Conservation (phyloP, 2,329 filamentous ascomycete genomes). For the Hypoxylon sp. region DNA sequence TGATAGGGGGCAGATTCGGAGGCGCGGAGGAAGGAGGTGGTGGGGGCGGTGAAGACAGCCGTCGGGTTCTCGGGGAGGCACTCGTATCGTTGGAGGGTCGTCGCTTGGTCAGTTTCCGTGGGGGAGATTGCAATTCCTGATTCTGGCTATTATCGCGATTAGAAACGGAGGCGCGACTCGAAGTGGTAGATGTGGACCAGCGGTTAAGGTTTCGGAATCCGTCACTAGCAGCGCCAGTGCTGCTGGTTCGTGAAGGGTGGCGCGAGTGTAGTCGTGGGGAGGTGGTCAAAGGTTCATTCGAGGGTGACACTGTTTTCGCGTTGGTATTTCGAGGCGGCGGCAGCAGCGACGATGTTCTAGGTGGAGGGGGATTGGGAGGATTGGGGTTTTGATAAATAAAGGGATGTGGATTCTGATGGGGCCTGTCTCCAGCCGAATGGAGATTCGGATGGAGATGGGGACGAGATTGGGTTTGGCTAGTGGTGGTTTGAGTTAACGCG, state of each 20-base stretch:
- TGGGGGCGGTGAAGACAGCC: constrained; percentile 32
- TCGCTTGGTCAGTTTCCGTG: constrained; percentile 49
- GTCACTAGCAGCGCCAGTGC: constrained; percentile 55
- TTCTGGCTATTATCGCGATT: constrained; percentile 21
- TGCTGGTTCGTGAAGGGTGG: constrained; percentile 43
- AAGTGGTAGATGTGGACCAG: constrained; percentile 67
- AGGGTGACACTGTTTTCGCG: constrained; percentile 37
- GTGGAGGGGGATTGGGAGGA: constrained; percentile 33
- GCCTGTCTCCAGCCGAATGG: constrained; percentile 24
- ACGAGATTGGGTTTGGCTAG: constrained; percentile 40
- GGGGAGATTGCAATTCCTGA: constrained; percentile 38
- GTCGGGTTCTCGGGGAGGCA: constrained; percentile 41
- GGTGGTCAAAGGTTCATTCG: constrained; percentile 31
- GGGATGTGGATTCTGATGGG: constrained; percentile 34
- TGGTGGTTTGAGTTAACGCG: constrained; percentile 35
- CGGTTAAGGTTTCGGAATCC: constrained; percentile 64
- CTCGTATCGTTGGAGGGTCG: constrained; percentile 49
- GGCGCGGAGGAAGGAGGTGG: constrained; percentile 52
- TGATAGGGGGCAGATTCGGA: constrained; percentile 58
- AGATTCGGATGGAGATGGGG: constrained; percentile 34
- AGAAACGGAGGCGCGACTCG: constrained; percentile 59
- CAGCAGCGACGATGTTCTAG: constrained; percentile 47
- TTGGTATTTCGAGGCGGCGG: constrained; percentile 45
- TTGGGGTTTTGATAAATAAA: constrained; percentile 22
- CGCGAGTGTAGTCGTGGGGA: constrained; percentile 29